Evolutionary conservation across 2,329 filamentous ascomycete species (phyloP).

Genomic region (Cercospora berteroae): DNA sequence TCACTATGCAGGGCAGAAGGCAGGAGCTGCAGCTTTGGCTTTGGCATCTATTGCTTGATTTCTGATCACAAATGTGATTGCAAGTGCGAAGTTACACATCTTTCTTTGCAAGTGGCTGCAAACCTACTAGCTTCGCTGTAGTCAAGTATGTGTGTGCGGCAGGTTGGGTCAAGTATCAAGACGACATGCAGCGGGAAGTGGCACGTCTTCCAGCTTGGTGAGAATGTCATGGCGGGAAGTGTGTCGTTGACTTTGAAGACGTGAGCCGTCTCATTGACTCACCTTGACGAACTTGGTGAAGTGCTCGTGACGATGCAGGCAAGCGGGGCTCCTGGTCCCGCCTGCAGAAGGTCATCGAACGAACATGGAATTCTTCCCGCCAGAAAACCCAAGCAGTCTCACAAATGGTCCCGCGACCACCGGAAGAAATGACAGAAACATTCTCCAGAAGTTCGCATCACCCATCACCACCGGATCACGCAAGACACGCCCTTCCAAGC

Average conservation of each 20-base stretch:
- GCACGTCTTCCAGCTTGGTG: neutral
- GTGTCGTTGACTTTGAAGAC: neutral
- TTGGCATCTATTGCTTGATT: neutral
- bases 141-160: neutral
- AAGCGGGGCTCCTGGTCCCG: neutral
- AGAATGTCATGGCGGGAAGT: neutral
- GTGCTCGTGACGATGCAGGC: neutral
- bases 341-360: neutral
- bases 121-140: neutral
- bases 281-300: neutral
- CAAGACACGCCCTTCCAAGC: neutral
- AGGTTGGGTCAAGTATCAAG: no score
- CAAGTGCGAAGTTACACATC: neutral
- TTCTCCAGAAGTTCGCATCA: neutral
- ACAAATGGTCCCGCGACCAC: neutral
- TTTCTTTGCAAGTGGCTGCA: neutral
- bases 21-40: neutral
- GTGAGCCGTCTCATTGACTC: neutral
- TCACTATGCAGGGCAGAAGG: neutral
- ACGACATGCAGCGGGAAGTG: neutral
- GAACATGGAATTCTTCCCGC: neutral
- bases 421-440: neutral
- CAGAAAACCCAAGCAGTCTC: neutral
- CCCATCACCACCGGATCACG: neutral
- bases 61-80: neutral